Percentiles rank a stretch among this genome's conserved stretches.
These are phyloP conservation scores for Nicotiana noctiflora DNA, from an alignment of 257 asterid genomes.

Conservation along the genomic window DNA sequence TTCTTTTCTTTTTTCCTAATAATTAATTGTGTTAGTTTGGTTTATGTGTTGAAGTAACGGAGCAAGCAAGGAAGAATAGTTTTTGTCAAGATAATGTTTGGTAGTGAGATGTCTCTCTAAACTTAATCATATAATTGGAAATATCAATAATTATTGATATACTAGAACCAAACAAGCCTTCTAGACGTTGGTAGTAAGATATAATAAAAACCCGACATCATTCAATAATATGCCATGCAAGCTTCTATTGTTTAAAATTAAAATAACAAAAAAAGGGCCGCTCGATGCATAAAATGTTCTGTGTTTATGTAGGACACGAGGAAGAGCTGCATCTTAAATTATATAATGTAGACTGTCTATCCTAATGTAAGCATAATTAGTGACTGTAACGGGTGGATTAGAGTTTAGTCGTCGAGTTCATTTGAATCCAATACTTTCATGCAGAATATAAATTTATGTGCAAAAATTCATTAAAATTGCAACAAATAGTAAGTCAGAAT, in stretches of 20 bases:
- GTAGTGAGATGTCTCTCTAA: not conserved
- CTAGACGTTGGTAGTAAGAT: not conserved
- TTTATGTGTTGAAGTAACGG: slow-evolving; percentile 15
- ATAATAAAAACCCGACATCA: too few species aligned
- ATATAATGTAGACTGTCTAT: too few species aligned
- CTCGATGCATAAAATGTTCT: rapidly evolving
- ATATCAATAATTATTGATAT: not conserved
- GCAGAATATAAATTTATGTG: too few species aligned
- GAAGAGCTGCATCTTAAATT: rapidly evolving
- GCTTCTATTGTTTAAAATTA: too few species aligned
- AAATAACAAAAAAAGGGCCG: too few species aligned
- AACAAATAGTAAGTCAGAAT: too few species aligned
- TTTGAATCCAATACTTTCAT: too few species aligned
- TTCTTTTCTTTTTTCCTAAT: not conserved
- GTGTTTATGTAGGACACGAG: rapidly evolving
- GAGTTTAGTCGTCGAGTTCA: too few species aligned
- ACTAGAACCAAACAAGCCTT: not conserved
- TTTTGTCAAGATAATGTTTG: slow-evolving; percentile 1
- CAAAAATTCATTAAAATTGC: too few species aligned
- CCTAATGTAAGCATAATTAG: too few species aligned
- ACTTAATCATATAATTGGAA: not conserved
- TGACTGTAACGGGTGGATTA: too few species aligned
- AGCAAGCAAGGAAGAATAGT: slow-evolving; percentile 13
- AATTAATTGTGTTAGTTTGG: slow-evolving; percentile 7
- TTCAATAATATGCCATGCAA: too few species aligned